A percentile compares a stretch with the other conserved stretches of the same genome.
phyloP scores from a whole-genome alignment of 805 yeast genomes.

The Kazachstania bromeliacearum region DNA sequence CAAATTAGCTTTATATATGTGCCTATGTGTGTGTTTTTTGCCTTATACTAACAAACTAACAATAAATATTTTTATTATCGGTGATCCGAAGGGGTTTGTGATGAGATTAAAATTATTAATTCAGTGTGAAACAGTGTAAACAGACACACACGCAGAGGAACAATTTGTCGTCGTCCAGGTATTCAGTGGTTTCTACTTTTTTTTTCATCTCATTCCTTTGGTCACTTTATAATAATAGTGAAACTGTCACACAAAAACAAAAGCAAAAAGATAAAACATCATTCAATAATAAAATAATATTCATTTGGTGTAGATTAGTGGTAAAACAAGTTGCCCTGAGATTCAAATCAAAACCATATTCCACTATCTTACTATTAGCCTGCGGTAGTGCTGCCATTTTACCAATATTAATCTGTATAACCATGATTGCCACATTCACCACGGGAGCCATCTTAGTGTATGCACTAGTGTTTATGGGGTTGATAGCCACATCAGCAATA shows the following conservation, averaged over 20 bases:
- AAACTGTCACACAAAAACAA: no score
- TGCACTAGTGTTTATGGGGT: slow-evolving; percentile 14
- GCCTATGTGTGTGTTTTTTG: no score
- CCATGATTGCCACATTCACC: slow-evolving; percentile 17
- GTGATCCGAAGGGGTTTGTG: no score
- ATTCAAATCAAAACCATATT: slow-evolving; percentile 16
- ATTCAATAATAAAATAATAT: background rate
- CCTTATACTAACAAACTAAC: no score
- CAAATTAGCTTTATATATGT: no score
- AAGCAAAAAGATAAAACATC: background rate
- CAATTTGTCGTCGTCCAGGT: no score
- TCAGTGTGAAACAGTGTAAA: no score
- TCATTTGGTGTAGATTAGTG: slow-evolving; percentile 1
- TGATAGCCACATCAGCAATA: slow-evolving; percentile 17
- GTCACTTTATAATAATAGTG: background rate
- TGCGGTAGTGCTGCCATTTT: slow-evolving; percentile 4
- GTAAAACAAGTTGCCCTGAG: slow-evolving; percentile 5
- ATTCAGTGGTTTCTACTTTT: no score
- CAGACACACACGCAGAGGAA: no score
- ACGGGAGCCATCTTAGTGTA: slow-evolving; percentile 18
- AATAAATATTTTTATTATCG: no score
- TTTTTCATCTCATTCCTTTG: background rate
- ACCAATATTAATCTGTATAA: slow-evolving; percentile 9
- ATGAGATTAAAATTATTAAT: no score
- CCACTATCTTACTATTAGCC: slow-evolving; percentile 12